Evolutionary conservation across 192 early-diverging fungal genomes (phyloP), one percentile per base, ranked within the genome.

Genomic region (Glomus cerebriforme): DNA sequence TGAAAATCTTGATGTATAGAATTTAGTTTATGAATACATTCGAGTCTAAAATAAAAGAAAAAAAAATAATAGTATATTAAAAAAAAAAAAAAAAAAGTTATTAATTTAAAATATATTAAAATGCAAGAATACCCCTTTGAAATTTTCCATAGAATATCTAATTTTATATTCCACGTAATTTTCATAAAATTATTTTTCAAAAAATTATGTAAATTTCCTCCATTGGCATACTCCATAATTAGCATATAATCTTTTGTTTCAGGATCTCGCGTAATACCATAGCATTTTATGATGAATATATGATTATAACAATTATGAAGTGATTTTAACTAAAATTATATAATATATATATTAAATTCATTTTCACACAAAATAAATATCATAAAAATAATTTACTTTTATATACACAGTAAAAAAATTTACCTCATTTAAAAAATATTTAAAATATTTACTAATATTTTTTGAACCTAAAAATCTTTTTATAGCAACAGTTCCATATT

Each of bases 181-280:
- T 74, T 27, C 3, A 22, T 43, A 59, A 58, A 59, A 59, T 74
- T 26, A 17, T 59, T 49, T 15, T 26, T 12, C 15, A 74, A 59
- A 74, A 26, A 59, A 27, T 59, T 10, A 59, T 31, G 58, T 19
- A 74, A 34, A 74, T 74, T 29, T 19, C 73, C 73, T 49, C 27
- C 49, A 27, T 58, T 24, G 9, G 73, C 73, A 74, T 58, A 54
- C 31, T 74, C 22, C 73, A 34, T 74, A 59, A 74, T 13, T 32
- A 74, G 13, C 32, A 74, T 47, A 31, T 43, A 58, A 59, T 74
- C 49, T 10, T 58, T 27, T 13, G 39, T 59, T 15, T 59, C 54
- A 19, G 73, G 73, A 22, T 59, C 15, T 59, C 15, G 12, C 12
- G 73, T 58, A n/a, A 74, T 24, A 3, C 73, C 54, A 17, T 74